Evolutionary conservation across 495 filamentous ascomycete species (phyloP).

Genomic region (Letharia columbiana): DNA sequence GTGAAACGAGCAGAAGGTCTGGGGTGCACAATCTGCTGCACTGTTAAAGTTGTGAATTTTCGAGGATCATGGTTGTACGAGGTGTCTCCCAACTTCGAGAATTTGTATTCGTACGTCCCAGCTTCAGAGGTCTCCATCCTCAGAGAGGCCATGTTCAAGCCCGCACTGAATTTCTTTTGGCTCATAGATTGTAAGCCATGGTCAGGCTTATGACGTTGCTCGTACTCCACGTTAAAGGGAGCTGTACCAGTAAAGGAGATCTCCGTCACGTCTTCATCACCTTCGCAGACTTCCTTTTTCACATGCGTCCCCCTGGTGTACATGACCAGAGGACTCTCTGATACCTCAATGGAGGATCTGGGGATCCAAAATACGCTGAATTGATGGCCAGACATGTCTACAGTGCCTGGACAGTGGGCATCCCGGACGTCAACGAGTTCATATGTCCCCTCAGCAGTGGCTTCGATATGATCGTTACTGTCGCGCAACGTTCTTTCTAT

Average conservation of each 20-base stretch:
- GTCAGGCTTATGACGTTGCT: conserved; percentile 57
- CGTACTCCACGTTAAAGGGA: conserved; percentile 79
- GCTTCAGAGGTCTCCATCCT: conserved; percentile 75
- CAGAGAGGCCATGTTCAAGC: conserved; percentile 61
- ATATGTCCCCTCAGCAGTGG: conserved; percentile 61
- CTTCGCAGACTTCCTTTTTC: conserved; percentile 84
- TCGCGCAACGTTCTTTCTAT: conserved; percentile 45
- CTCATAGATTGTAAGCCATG: conserved; percentile 52
- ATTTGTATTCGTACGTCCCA: conserved; percentile 77
- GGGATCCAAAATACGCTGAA: conserved; percentile 82
- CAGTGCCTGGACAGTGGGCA: conserved; percentile 65
- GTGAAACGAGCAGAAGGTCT: conserved; percentile 71
- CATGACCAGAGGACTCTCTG: conserved; percentile 51
- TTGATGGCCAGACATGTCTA: conserved; percentile 58
- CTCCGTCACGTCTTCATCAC: conserved; percentile 82
- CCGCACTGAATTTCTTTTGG: conserved; percentile 60
- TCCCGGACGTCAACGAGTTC: conserved; percentile 70
- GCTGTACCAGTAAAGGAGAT: conserved; percentile 67
- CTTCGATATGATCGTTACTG: conserved; percentile 62
- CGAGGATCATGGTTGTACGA: conserved; percentile 68
- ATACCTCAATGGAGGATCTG: conserved; percentile 60
- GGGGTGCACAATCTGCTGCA: conserved; percentile 74
- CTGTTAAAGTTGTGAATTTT: conserved; percentile 48
- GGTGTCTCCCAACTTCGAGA: conserved; percentile 68
- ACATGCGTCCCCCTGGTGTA: conserved; percentile 42